Conservation (phyloP, 176 grass and related monocot species). For the Guadua angustifolia region DNA sequence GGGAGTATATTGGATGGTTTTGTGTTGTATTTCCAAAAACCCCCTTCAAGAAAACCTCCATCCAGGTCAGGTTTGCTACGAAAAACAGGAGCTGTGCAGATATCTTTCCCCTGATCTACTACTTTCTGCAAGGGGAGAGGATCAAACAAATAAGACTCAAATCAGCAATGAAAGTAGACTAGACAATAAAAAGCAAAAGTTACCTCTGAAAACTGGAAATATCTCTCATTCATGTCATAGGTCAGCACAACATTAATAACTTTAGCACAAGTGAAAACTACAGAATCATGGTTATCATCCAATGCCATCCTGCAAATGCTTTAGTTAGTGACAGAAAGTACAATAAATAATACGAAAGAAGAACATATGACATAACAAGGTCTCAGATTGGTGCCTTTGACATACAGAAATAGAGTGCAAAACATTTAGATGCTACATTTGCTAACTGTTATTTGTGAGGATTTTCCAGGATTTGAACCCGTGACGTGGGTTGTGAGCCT, state of each 20-base stretch:
- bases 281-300: slow-evolving; percentile 98
- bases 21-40: slow-evolving; percentile 94
- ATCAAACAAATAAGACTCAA: slow-evolving; percentile 34
- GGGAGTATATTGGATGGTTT: slow-evolving; percentile 82
- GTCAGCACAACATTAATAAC: slow-evolving; percentile 71
- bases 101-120: slow-evolving; percentile 52
- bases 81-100: slow-evolving; percentile 90
- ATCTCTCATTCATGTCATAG: slow-evolving; percentile 73
- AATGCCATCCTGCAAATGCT: slow-evolving; percentile 73
- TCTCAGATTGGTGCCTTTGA: slow-evolving; percentile 1
- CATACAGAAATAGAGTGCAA: not conserved
- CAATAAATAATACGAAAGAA: slow-evolving; percentile 35
- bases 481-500: not conserved
- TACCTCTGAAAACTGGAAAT: slow-evolving; percentile 79
- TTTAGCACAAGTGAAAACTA: slow-evolving; percentile 86
- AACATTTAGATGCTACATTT: not conserved
- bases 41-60: slow-evolving; percentile 83
- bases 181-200: slow-evolving; percentile 6
- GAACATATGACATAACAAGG: slow-evolving; percentile 7
- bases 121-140: slow-evolving; percentile 60
- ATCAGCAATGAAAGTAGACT: not conserved
- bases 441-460: not conserved
- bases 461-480: slow-evolving; percentile 6
- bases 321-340: slow-evolving; percentile 44
- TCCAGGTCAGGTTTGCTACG: slow-evolving; percentile 72